These are phyloP conservation scores for Agrocybe pediades DNA, from an alignment of 768 basidiomycete species.

Conservation along the genomic window DNA sequence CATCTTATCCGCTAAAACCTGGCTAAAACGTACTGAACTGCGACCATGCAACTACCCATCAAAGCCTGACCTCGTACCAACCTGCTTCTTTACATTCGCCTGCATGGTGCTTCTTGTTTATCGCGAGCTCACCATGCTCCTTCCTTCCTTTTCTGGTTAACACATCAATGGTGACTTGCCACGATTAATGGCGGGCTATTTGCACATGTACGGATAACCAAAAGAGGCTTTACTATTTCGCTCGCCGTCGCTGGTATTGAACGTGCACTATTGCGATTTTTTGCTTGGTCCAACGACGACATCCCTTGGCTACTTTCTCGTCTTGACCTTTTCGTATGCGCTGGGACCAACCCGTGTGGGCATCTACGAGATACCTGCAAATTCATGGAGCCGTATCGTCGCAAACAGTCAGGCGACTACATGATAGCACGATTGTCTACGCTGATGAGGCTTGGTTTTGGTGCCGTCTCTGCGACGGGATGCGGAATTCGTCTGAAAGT, in stretches of 20 bases:
- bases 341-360: neutral
- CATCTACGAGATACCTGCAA: neutral
- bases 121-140: neutral
- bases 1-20: too few species aligned
- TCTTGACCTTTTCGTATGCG: neutral
- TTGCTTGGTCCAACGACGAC: neutral
- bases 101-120: neutral
- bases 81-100: neutral
- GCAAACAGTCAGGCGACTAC: constrained; percentile 1
- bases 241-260: neutral
- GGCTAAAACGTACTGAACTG: too few species aligned
- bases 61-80: too few species aligned
- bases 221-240: neutral
- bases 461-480: neutral
- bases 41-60: too few species aligned
- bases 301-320: constrained; percentile 1
- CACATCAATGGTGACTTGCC: neutral
- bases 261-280: neutral
- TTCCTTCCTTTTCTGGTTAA: neutral
- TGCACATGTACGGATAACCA: neutral
- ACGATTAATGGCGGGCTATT: neutral
- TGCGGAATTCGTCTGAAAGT: neutral
- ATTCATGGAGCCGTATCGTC: neutral
- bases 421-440: constrained; percentile 2
- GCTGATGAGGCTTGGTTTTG: neutral